Base-by-base conservation (phyloP, 2,329 filamentous ascomycete genomes). In the Colletotrichum euphorbiae region DNA sequence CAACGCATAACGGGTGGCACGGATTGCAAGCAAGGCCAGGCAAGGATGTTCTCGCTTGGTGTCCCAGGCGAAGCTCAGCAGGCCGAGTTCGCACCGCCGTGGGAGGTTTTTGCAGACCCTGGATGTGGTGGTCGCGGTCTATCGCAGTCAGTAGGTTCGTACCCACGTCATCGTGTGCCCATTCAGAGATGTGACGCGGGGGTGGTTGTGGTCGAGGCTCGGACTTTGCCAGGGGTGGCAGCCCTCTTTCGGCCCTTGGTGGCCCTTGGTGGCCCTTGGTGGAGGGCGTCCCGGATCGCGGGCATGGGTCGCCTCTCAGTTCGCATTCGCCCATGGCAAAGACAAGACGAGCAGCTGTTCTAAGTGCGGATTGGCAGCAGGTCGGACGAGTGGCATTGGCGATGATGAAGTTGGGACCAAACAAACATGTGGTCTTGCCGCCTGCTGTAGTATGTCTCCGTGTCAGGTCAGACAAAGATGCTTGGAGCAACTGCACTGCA, bases 161-260 rank as follows among this genome's bases (percentile, higher is more conserved):
- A 31, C 50, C 62, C 62, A 62, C 67, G 67, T 69, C 67, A 69
- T 69, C 36, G 50, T n/a, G n/a, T n/a, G n/a, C n/a, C n/a, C n/a
- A n/a, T n/a, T n/a, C n/a, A n/a, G n/a, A n/a, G n/a, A n/a, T n/a
- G n/a, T 45, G 50, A 45, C 19, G 46, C 48, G 56, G 33, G 42
- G 43, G 9, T 13, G 21, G 19, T 6, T 38, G 56, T 12, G 62
- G 46, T 52, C 58, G 48, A 62, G 58, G 58, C 45, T 63, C 38
- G 40, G 19, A 31, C 19, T 15, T 13, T 17, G 46, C 15, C 56
- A 65, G 40, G 62, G 56, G 40, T 67, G 31, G 50, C 24, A 21
- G 48, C 33, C n/a, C 52, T 28, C 17, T n/a, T n/a, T n/a, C n/a
- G n/a, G n/a, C n/a, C n/a, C n/a, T n/a, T n/a, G n/a, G n/a, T n/a